phyloP scores from a whole-genome alignment of 306 rosid species.

The Calophaca sinica region DNA sequence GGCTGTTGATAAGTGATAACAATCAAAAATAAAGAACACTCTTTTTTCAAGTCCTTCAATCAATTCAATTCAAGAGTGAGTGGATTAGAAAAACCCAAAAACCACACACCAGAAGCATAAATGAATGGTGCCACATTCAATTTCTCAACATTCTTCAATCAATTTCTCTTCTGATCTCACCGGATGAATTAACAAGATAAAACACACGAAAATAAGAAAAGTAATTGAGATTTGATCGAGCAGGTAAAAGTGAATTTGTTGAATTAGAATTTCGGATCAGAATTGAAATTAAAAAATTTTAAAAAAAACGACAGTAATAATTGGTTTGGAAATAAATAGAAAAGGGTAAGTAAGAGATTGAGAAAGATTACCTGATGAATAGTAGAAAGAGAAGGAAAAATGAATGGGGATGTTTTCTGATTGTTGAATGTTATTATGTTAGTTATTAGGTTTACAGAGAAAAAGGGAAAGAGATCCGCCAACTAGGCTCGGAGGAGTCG shows the following conservation, averaged over 20 bases:
- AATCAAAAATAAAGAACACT: not conserved
- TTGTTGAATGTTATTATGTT: not conserved
- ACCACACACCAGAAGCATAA: slow-evolving; percentile 6
- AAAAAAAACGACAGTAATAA: not conserved
- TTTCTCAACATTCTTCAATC: not conserved
- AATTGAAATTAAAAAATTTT: not conserved
- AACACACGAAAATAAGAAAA: not conserved
- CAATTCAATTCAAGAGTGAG: slow-evolving; percentile 1
- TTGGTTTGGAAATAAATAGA: not conserved
- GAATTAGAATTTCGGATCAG: not conserved
- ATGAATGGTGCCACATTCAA: slow-evolving; percentile 1
- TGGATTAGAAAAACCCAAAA: not conserved
- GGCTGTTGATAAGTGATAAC: slow-evolving; percentile 5
- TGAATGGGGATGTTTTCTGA: not conserved
- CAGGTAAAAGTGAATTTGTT: not conserved
- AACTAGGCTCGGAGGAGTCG: too few species aligned
- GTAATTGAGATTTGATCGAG: slow-evolving; percentile 5
- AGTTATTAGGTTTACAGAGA: not conserved
- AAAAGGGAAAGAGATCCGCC: slow-evolving; percentile 14
- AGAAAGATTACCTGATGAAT: slow-evolving; percentile 3
- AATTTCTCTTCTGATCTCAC: not conserved
- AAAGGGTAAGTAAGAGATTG: not conserved
- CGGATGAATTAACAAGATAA: slow-evolving; percentile 13
- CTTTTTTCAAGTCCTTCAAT: not conserved
- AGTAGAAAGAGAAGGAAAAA: not conserved